phyloP scores from a whole-genome alignment of 371 early-diverging fungal genomes.

The Syncephalastrum racemosum region DNA sequence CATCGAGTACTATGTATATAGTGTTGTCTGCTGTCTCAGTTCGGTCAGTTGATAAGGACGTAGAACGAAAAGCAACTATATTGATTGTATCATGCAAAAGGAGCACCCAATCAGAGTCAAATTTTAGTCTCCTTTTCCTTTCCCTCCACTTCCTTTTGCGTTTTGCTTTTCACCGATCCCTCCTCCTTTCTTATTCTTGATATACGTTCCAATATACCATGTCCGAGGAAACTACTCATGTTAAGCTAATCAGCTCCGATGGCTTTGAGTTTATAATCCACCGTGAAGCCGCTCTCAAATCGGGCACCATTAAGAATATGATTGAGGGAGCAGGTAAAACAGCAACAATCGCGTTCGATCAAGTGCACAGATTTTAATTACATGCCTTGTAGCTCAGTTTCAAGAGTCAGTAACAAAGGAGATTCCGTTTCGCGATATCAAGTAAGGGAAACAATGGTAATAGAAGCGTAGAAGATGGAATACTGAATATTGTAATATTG shows the following conservation, averaged over 20 bases:
- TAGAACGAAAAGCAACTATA: too few species aligned
- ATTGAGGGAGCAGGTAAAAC: constrained; percentile 73
- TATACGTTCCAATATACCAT: too few species aligned
- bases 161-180: too few species aligned
- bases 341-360: constrained; percentile 14
- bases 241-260: constrained; percentile 84
- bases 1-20: too few species aligned
- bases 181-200: too few species aligned
- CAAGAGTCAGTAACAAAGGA: constrained; percentile 87
- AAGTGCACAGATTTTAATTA: constrained; percentile 4
- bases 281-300: constrained; percentile 85
- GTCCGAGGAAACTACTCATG: constrained; percentile 22
- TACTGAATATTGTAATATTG: too few species aligned
- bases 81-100: too few species aligned
- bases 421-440: constrained; percentile 88
- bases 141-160: too few species aligned
- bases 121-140: too few species aligned
- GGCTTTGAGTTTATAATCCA: constrained; percentile 89
- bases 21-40: too few species aligned
- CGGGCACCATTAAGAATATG: constrained; percentile 93
- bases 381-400: constrained; percentile 70
- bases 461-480: not conserved
- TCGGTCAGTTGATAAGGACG: too few species aligned
- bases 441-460: constrained; percentile 60
- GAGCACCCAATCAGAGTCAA: too few species aligned